Conservation (phyloP, 306 rosid genomes). For the Cucurbita moschata region DNA sequence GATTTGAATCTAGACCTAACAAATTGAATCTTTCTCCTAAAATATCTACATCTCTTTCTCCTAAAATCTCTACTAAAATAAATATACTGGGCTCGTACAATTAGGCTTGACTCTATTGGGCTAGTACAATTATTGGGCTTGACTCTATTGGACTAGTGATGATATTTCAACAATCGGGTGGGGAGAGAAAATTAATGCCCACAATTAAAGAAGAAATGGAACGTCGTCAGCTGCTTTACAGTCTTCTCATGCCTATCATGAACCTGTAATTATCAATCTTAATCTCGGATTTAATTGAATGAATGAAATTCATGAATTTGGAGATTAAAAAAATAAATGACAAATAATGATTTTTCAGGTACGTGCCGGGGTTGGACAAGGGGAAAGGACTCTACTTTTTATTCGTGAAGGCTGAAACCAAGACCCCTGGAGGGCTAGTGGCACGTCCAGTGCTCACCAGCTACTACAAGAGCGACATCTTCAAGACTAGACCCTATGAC, state of each 20-base stretch:
- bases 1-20: too few relatives aligned
- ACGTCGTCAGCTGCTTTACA: conserved; percentile 63
- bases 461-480: conserved; percentile 79
- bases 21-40: too few relatives aligned
- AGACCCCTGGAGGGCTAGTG: conserved; percentile 60
- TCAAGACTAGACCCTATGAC: conserved; percentile 67
- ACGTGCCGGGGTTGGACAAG: conserved; percentile 58
- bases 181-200: conserved; percentile 85
- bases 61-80: too few relatives aligned
- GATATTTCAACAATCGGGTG: too few relatives aligned
- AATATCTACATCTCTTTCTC: too few relatives aligned
- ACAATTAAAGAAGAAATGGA: conserved; percentile 60
- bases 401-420: conserved; percentile 60
- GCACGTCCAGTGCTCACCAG: conserved; percentile 84
- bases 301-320: not conserved
- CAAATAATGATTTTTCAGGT: conserved; percentile 19
- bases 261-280: conserved; percentile 23
- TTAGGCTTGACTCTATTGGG: too few relatives aligned
- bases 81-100: too few relatives aligned
- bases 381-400: conserved; percentile 74
- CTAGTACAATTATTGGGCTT: too few relatives aligned
- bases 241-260: conserved; percentile 87
- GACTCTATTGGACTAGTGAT: too few relatives aligned
- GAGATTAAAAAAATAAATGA: not conserved
- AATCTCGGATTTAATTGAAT: not conserved